Evolutionary conservation across 495 filamentous ascomycete genomes (phyloP).

Genomic region (Talaromyces liani): DNA sequence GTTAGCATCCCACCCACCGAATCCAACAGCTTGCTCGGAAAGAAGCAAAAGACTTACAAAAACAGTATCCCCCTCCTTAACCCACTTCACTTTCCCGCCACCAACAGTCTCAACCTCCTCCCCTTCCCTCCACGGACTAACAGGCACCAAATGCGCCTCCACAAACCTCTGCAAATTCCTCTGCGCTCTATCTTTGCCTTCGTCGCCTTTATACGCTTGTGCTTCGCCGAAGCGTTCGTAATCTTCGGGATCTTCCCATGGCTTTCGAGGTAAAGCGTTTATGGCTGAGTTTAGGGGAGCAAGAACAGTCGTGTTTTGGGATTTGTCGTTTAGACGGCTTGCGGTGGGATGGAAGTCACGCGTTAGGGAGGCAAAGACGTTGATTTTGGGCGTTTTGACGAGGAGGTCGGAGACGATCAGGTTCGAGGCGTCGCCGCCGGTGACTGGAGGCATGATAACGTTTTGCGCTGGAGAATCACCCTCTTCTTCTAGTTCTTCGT

Average conservation of each 20-base stretch:
- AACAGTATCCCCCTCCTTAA: slow-evolving; percentile 64
- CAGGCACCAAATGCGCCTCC: slow-evolving; percentile 73
- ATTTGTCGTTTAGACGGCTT: slow-evolving; percentile 59
- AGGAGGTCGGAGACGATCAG: slow-evolving; percentile 79
- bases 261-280: slow-evolving; percentile 73
- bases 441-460: slow-evolving; percentile 30
- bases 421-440: slow-evolving; percentile 15
- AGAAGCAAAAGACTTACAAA: slow-evolving; percentile 42
- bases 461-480: slow-evolving; percentile 10
- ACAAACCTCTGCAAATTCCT: slow-evolving; percentile 77
- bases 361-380: slow-evolving; percentile 81
- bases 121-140: slow-evolving; percentile 71
- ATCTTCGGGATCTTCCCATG: slow-evolving; percentile 87
- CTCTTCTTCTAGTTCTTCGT: neutral
- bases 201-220: slow-evolving; percentile 69
- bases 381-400: slow-evolving; percentile 70
- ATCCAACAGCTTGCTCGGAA: neutral
- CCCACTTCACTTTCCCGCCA: slow-evolving; percentile 76
- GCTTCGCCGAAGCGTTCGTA: slow-evolving; percentile 61
- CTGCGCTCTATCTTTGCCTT: slow-evolving; percentile 72
- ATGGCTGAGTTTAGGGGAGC: slow-evolving; percentile 81
- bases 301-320: slow-evolving; percentile 77
- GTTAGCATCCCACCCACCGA: slow-evolving; percentile 1
- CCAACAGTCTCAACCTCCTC: slow-evolving; percentile 64
- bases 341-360: slow-evolving; percentile 69